Percentiles rank a stretch among this genome's conserved stretches.
phyloP scores from a whole-genome alignment of 176 grass and related monocot genomes.

The Melocanna baccifera region DNA sequence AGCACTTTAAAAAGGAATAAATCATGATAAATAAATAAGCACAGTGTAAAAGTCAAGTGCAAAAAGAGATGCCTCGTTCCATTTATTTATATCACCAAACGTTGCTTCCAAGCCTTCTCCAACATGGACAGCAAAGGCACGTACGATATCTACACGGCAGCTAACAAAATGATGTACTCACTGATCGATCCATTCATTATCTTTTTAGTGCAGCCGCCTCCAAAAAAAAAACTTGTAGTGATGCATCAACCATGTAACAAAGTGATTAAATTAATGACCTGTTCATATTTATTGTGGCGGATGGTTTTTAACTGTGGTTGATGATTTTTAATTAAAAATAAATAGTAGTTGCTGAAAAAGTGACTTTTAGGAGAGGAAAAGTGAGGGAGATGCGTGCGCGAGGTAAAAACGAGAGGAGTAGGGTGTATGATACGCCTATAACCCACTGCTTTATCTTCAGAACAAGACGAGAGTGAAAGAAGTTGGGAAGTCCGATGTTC shows the following conservation, averaged over 20 bases:
- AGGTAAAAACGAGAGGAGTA: too few relatives aligned
- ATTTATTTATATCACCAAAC: not conserved
- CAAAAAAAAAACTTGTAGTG: too few relatives aligned
- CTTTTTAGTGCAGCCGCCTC: not conserved
- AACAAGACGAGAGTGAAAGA: too few relatives aligned
- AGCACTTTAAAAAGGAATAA: not conserved
- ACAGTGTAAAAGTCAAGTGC: not conserved
- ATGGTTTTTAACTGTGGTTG: too few relatives aligned
- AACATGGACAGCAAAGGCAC: not conserved
- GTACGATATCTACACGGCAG: constrained; percentile 24
- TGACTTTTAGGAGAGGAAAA: too few relatives aligned
- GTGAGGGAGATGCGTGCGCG: too few relatives aligned
- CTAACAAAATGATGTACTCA: not conserved
- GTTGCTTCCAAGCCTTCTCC: constrained; percentile 33
- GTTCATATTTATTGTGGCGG: too few relatives aligned
- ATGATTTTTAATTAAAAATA: too few relatives aligned
- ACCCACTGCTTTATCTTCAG: too few relatives aligned
- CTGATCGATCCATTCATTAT: not conserved
- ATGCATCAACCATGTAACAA: not conserved
- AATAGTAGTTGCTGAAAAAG: too few relatives aligned
- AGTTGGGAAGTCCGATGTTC: too few relatives aligned
- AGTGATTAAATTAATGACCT: not conserved
- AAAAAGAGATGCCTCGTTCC: not conserved
- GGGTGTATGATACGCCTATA: too few relatives aligned
- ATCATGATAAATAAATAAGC: not conserved